These are phyloP conservation scores for Salix arbutifolia DNA, from an alignment of 345 rosid species.

Conservation along the genomic window DNA sequence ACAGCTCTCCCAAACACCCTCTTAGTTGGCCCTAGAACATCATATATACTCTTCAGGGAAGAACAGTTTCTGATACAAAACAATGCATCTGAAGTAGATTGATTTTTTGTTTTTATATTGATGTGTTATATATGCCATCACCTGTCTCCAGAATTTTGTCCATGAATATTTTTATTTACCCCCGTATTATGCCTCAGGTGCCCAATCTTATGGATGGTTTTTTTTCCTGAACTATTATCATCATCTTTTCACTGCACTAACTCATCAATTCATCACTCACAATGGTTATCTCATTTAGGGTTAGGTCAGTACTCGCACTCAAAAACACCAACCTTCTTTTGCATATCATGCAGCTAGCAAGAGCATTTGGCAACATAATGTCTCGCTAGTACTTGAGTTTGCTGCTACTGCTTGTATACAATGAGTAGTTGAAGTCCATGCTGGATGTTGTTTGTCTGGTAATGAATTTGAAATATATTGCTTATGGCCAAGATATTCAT, in stretches of 20 bases:
- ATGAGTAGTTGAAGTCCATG: not conserved
- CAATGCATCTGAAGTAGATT: not conserved
- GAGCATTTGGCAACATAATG: not conserved
- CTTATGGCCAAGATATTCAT: not conserved
- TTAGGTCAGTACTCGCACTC: not conserved
- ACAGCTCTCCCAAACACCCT: no score
- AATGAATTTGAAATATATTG: not conserved
- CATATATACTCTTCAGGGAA: not conserved
- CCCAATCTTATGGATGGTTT: not conserved
- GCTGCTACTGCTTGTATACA: not conserved
- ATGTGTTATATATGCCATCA: not conserved
- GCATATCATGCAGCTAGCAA: not conserved
- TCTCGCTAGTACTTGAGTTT: not conserved
- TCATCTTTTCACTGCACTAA: not conserved
- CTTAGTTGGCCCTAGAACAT: not conserved
- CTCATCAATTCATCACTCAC: not conserved
- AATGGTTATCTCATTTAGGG: not conserved
- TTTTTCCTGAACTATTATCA: not conserved
- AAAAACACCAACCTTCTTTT: not conserved
- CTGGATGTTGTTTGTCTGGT: not conserved
- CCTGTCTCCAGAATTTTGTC: not conserved
- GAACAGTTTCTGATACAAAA: not conserved
- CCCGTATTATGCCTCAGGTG: not conserved
- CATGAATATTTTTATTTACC: not conserved
- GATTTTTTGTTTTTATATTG: not conserved